Conservation (phyloP, 2,329 filamentous ascomycete genomes). For the Trichoderma sp. region DNA sequence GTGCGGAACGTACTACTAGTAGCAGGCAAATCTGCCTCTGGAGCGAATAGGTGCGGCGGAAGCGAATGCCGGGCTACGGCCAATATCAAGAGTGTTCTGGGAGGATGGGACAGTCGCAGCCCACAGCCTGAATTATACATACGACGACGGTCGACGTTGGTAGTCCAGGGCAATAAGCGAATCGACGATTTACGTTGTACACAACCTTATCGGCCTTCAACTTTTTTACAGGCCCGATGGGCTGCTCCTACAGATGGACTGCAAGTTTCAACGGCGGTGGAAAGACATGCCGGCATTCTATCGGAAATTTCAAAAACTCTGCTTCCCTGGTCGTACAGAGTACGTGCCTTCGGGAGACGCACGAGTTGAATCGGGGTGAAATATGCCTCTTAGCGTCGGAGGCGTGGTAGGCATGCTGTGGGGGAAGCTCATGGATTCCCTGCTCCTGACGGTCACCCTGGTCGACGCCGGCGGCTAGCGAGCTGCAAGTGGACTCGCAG, state of each 20-base stretch:
- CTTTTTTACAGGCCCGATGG: not conserved
- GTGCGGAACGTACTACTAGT: not conserved
- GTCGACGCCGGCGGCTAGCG: slow-evolving; percentile 18
- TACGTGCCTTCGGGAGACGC: slow-evolving; percentile 6
- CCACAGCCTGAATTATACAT: not conserved
- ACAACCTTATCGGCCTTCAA: not conserved
- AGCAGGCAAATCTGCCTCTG: not conserved
- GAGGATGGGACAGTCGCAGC: not conserved
- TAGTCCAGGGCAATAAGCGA: not conserved
- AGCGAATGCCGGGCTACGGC: slow-evolving; percentile 1
- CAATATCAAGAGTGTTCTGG: not conserved
- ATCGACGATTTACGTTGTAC: not conserved
- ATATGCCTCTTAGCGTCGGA: slow-evolving; percentile 26
- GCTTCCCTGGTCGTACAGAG: not conserved
- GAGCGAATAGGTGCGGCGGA: not conserved
- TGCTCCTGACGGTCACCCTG: slow-evolving; percentile 10
- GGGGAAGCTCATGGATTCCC: slow-evolving; percentile 24
- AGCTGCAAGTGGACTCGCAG: slow-evolving; percentile 11
- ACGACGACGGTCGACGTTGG: too few relatives aligned
- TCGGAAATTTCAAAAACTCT: not conserved
- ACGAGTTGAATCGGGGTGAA: slow-evolving; percentile 17
- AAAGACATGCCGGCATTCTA: slow-evolving; percentile 4
- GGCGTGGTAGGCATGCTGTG: slow-evolving; percentile 9
- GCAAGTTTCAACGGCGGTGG: not conserved
- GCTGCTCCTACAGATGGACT: not conserved